These are phyloP conservation scores for Trichoderma lentiforme DNA, from an alignment of 2,329 filamentous ascomycete species.

Conservation along the genomic window DNA sequence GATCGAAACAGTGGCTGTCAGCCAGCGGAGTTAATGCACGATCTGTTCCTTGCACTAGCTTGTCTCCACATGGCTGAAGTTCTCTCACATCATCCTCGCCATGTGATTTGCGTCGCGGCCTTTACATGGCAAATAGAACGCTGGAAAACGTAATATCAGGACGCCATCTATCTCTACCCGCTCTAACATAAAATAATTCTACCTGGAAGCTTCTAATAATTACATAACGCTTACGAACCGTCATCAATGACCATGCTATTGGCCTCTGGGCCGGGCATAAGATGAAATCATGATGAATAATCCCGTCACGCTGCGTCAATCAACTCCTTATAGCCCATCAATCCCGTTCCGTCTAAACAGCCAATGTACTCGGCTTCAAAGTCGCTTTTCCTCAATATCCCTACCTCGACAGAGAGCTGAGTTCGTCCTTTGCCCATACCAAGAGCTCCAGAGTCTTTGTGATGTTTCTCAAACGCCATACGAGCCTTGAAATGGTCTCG, in stretches of 20 bases:
- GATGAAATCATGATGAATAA: neutral
- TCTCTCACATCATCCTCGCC: neutral
- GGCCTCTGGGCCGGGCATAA: neutral
- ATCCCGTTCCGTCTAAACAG: neutral
- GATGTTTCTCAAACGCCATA: neutral
- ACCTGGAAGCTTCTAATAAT: neutral
- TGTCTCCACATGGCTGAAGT: slow-evolving; percentile 1
- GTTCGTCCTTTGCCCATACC: neutral
- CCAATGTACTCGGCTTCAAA: slow-evolving; percentile 1
- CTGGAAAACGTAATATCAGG: neutral
- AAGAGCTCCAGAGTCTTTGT: neutral
- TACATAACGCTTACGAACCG: neutral
- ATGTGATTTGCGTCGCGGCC: neutral
- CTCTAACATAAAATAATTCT: neutral
- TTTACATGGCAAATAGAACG: too few relatives aligned
- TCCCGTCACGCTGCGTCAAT: neutral
- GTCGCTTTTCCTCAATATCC: neutral
- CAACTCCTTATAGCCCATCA: neutral
- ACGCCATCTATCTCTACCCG: neutral
- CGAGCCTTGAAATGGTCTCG: neutral
- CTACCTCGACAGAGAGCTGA: neutral
- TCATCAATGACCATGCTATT: neutral
- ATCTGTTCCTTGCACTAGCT: slow-evolving; percentile 3
- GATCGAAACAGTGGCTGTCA: neutral
- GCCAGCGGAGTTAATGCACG: slow-evolving; percentile 12